Evolutionary conservation across 257 asterid species (phyloP), one percentile per base, ranked within the genome.

Genomic region (Cynanchum wilfordii): DNA sequence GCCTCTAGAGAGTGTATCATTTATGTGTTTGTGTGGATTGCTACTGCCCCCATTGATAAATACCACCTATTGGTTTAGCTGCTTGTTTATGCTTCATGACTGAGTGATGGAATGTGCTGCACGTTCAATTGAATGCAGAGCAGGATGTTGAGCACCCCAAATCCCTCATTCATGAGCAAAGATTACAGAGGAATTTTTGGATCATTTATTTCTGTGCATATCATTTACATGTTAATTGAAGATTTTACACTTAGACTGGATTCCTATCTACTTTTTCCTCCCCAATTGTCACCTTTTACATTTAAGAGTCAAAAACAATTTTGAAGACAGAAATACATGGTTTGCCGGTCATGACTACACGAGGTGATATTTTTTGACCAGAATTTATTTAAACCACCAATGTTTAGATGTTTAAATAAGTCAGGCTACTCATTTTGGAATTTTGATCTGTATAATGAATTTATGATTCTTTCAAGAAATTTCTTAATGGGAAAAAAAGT

Each of bases 401-500:
- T 44, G 36, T 7, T 6, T 59, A 56, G 15, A 38, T 64, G 72
- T 27, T 52, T 24, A 27, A 45, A 40, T 65, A 52, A 52, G 1
- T 66, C 50, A 24, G 66, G 33, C 59, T 12, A 45, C 42, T 74
- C 19, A 38, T 47, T 52, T 47, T 25, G 55, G 29, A 56, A 44
- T 44, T 67, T 3, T 24, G 49, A 45, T 56, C 15, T 68, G 54
- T 45, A 2, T 54, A 38, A 44, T 56, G 40, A 59, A 52, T 56
- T 12, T 25, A 0, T 44, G 10, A 57, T 68, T 11, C 65, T 20
- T 45, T 57, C 68, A 8, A 44, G 33, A n/a, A 56, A 49, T 56
- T 67, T 11, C 63, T 57, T 20, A 75, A 45, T 75, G 51, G 64
- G 33, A 22, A 30, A 68, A 69, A 38, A 75, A 57, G 63, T 68